A percentile compares a stretch with the other conserved stretches of the same genome.
Evolutionary conservation across 2,329 filamentous ascomycete genomes (phyloP).

Genomic region (Xylariaceae sp.): DNA sequence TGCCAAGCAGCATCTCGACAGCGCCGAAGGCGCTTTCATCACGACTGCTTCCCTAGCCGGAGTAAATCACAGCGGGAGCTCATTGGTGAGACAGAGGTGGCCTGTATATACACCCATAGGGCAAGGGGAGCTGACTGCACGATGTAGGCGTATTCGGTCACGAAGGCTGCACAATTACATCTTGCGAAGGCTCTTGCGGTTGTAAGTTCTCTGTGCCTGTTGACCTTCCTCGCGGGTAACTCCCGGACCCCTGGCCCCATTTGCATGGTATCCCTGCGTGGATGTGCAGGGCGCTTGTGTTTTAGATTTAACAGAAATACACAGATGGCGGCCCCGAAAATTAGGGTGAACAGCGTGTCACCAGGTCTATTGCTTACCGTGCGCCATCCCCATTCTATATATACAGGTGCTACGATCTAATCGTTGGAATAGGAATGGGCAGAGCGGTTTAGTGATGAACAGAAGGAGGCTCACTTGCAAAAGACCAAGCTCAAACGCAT

Average conservation of each 20-base stretch:
- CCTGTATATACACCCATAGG: not conserved
- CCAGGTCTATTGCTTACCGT: slow-evolving; percentile 42
- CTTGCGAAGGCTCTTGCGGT: slow-evolving; percentile 60
- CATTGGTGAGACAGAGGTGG: slow-evolving; percentile 49
- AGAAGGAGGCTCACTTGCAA: slow-evolving; percentile 59
- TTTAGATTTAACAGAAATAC: slow-evolving; percentile 9
- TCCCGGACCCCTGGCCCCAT: no score
- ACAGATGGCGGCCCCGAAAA: slow-evolving; percentile 56
- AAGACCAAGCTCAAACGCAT: slow-evolving; percentile 64
- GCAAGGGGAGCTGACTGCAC: slow-evolving; percentile 1
- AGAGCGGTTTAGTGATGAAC: slow-evolving; percentile 61
- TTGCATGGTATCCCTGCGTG: no score
- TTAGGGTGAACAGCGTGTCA: slow-evolving; percentile 64
- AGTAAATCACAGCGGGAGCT: slow-evolving; percentile 67
- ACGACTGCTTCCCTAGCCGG: slow-evolving; percentile 69
- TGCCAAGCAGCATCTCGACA: slow-evolving; percentile 58
- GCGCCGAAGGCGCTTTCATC: slow-evolving; percentile 65
- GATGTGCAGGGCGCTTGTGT: no score
- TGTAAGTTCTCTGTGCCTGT: slow-evolving; percentile 13
- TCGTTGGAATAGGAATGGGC: slow-evolving; percentile 62
- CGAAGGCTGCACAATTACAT: slow-evolving; percentile 74
- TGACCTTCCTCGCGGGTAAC: not conserved
- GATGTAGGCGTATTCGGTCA: slow-evolving; percentile 72
- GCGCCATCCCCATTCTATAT: no score
- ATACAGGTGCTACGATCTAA: slow-evolving; percentile 9